A percentile compares a stretch with the other conserved stretches of the same genome.
phyloP scores from a whole-genome alignment of 2,329 filamentous ascomycete species.

The Pseudogymnoascus sp. region DNA sequence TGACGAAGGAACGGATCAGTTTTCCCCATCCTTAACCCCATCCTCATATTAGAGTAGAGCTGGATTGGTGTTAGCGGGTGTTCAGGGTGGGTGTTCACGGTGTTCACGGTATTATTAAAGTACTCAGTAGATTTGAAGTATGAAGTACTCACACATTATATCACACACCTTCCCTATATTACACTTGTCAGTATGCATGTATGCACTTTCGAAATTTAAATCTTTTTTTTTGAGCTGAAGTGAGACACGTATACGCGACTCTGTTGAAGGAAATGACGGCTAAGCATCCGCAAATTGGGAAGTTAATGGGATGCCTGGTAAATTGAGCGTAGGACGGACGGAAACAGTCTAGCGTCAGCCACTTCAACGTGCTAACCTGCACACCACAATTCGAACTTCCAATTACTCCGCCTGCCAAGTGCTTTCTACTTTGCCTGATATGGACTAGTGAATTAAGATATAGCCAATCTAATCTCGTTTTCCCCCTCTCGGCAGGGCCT shows the following conservation, averaged over 20 bases:
- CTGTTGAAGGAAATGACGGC: constrained; percentile 3
- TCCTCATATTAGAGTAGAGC: constrained; percentile 1
- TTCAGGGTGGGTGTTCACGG: not conserved
- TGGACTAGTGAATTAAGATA: not conserved
- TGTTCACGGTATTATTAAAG: not conserved
- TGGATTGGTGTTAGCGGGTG: not conserved
- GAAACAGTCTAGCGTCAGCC: not conserved
- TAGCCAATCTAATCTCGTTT: constrained; percentile 5
- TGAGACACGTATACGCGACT: not conserved
- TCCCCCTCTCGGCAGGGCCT: not conserved
- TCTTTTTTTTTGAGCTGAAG: not conserved
- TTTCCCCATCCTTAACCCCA: constrained; percentile 5
- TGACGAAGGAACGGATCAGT: constrained; percentile 4
- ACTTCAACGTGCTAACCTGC: not conserved
- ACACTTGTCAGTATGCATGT: not conserved
- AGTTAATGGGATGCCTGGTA: not conserved
- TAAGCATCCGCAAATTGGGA: constrained; percentile 4
- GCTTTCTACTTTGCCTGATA: not conserved
- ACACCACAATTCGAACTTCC: constrained; percentile 8
- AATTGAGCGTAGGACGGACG: not conserved
- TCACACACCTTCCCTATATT: not conserved
- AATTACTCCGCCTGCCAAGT: constrained; percentile 8
- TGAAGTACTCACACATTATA: not conserved
- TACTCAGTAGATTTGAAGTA: not conserved
- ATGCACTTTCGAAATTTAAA: not conserved